These are phyloP conservation scores for Neopestalotiopsis clavispora DNA, from an alignment of 2,329 filamentous ascomycete genomes.

Conservation along the genomic window DNA sequence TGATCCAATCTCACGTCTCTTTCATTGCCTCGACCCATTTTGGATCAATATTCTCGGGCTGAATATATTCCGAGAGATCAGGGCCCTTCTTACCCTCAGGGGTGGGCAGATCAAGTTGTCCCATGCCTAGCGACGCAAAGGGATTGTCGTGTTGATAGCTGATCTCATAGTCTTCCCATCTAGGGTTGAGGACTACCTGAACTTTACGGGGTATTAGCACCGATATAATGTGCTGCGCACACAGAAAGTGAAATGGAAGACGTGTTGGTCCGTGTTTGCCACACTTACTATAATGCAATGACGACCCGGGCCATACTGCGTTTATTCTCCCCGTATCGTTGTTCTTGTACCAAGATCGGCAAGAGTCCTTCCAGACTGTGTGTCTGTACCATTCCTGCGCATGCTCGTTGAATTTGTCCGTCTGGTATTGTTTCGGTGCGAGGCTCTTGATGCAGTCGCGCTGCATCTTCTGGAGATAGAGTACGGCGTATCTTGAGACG, in stretches of 20 bases:
- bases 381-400: not conserved
- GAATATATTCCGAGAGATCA: not conserved
- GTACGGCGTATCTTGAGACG: not conserved
- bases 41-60: not conserved
- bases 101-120: not conserved
- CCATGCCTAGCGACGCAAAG: not conserved
- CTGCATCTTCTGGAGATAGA: not conserved
- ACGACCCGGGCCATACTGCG: not conserved
- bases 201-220: not conserved
- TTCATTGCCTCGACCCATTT: not conserved
- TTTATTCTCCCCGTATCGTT: not conserved
- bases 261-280: not conserved
- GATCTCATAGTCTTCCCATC: not conserved
- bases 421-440: not conserved
- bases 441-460: not conserved
- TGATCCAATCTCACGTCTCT: not conserved
- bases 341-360: slow-evolving; percentile 1
- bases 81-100: not conserved
- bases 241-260: not conserved
- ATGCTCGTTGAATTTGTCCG: slow-evolving; percentile 1
- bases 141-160: not conserved
- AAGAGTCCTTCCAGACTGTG: not conserved
- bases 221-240: no score
- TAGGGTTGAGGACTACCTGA: not conserved
- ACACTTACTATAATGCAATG: not conserved